Percentiles rank a stretch among this genome's conserved stretches.
These are phyloP conservation scores for Sugiyamaella valdiviana DNA, from an alignment of 805 yeast species.

Conservation along the genomic window DNA sequence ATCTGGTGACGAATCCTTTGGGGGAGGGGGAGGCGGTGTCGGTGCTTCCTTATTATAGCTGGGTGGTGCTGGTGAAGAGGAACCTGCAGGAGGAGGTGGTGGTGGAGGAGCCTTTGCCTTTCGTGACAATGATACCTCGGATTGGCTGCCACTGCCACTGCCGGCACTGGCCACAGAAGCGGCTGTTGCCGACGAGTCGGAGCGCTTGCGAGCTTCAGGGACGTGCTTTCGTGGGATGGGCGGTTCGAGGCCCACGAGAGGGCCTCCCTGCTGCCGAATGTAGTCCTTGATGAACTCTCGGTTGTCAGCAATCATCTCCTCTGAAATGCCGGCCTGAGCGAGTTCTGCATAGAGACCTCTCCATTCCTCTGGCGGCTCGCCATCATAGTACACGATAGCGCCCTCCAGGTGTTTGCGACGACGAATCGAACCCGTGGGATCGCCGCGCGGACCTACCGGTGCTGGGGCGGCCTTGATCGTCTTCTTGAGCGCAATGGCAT, in stretches of 20 bases:
- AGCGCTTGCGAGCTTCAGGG: constrained; percentile 17
- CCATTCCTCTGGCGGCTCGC: constrained; percentile 81
- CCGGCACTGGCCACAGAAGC: constrained; percentile 5
- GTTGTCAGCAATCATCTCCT: constrained; percentile 85
- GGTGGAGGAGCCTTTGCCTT: constrained; percentile 25
- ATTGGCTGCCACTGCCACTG: neutral
- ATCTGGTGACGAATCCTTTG: constrained; percentile 8
- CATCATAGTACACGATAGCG: constrained; percentile 57
- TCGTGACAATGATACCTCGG: constrained; percentile 4
- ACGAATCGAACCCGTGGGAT: constrained; percentile 32
- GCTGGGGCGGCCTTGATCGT: constrained; percentile 32
- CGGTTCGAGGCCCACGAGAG: constrained; percentile 77
- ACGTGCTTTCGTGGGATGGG: constrained; percentile 61
- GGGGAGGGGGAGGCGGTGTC: constrained; percentile 23
- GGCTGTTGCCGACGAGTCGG: constrained; percentile 10
- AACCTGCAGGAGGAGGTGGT: constrained; percentile 23
- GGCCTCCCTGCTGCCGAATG: constrained; percentile 67
- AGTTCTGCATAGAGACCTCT: constrained; percentile 63
- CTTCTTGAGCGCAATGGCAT: constrained; percentile 75
- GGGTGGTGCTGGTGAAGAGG: constrained; percentile 26
- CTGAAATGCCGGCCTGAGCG: constrained; percentile 72
- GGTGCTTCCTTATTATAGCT: constrained; percentile 7
- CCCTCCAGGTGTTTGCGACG: constrained; percentile 28
- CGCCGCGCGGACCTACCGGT: constrained; percentile 60
- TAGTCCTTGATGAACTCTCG: constrained; percentile 76